These are phyloP conservation scores for Agroathelia rolfsii DNA, from an alignment of 1,284 basidiomycete species.

Conservation along the genomic window DNA sequence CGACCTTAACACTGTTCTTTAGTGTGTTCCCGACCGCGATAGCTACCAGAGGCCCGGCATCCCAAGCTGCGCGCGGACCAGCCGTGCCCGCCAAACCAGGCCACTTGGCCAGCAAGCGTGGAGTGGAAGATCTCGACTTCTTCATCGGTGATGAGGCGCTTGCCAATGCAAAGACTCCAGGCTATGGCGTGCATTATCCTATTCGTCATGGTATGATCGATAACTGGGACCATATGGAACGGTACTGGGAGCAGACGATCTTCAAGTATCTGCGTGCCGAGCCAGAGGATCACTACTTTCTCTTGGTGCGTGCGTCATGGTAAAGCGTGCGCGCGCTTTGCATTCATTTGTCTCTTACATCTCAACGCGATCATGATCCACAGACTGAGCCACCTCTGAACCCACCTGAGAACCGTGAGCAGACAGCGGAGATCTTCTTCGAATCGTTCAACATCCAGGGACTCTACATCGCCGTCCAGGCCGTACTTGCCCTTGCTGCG, in stretches of 20 bases:
- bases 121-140: constrained; percentile 98
- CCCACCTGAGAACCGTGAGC: constrained; percentile 97
- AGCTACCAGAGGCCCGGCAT: constrained; percentile 67
- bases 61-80: constrained; percentile 61
- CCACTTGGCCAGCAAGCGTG: constrained; percentile 91
- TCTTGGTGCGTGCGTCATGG: constrained; percentile 59
- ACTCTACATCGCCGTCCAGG: constrained; percentile 97
- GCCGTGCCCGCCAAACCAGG: constrained; percentile 79
- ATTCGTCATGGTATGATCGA: constrained; percentile 98
- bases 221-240: constrained; percentile 99
- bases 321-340: constrained; percentile 4
- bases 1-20: constrained; percentile 3
- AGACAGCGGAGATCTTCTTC: constrained; percentile 99
- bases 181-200: constrained; percentile 93
- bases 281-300: constrained; percentile 98
- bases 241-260: constrained; percentile 99
- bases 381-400: constrained; percentile 98
- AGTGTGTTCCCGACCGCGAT: constrained; percentile 96
- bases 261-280: constrained; percentile 99
- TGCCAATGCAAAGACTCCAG: constrained; percentile 84
- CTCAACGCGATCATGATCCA: neutral
- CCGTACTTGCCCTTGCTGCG: constrained; percentile 96
- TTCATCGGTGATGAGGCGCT: constrained; percentile 98
- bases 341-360: constrained; percentile 7
- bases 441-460: constrained; percentile 99